Base-by-base conservation (phyloP, 805 yeast genomes). In the Sugiyamaella mastotermitis region DNA sequence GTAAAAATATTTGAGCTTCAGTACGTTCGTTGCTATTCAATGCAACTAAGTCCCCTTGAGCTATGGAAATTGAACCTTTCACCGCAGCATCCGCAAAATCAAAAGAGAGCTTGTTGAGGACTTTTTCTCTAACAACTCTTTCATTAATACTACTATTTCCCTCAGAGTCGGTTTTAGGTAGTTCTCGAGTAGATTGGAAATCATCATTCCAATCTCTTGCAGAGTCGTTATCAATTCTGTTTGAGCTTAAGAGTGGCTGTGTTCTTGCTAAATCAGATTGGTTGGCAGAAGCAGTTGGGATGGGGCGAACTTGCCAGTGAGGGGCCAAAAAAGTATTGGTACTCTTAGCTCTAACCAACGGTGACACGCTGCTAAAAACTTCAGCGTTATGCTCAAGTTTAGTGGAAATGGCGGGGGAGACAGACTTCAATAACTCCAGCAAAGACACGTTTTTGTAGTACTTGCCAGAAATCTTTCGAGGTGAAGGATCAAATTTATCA, bases 201-300 rank as follows among this genome's bases (percentile, higher is more conserved):
- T 92, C 97, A 48, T 83, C 95, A 58, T 87, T 87, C 83, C 94
- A 88, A 52, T 90, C 95, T 52, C 80, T 80, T 29, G 64, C 60
- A 15, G 63, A 56, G 8, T 30, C 41, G 20, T 73, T 70, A 29
- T 79, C 82, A 47, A 76, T 82, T 17, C 71, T 67, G 26, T 83
- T 83, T 46, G 74, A 72, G 30, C 61, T 51, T 31, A 78, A 62
- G 35, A 66, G 65, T 45, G 69, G 63, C 62, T 83, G 92, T 23
- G 78, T 59, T 47, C 80, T 68, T 17, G 78, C 72, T 34, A 72
- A 52, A 52, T 84, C 94, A 24, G 56, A 53, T n/a, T 53, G 40
- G 24, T 18, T 20, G 17, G 17, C 9, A 29, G 58, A 47, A 14
- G 62, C 47, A 11, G 48, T 16, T 11, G 33, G 33, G 8, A 34